Evolutionary conservation across 2,329 filamentous ascomycete species (phyloP).

Genomic region (Colletotrichum noveboracense): DNA sequence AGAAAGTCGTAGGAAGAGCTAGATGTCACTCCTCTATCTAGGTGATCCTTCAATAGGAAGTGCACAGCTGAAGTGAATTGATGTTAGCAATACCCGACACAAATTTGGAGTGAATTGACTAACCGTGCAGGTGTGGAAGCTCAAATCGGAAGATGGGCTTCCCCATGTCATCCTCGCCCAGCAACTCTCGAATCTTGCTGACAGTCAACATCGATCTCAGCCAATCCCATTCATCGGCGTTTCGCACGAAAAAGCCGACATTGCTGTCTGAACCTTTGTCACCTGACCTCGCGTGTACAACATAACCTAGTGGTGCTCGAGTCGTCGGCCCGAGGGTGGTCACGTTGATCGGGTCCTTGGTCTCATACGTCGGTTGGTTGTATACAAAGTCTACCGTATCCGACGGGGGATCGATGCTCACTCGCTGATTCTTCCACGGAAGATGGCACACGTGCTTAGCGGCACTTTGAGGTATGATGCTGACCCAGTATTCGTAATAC

Average conservation of each 20-base stretch:
- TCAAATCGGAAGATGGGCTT: slow-evolving; percentile 50
- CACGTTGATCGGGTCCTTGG: slow-evolving; percentile 27
- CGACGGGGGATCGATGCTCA: slow-evolving; percentile 24
- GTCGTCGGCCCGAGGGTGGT: slow-evolving; percentile 30
- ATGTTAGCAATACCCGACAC: neutral
- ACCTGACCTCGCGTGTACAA: slow-evolving; percentile 36
- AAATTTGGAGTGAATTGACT: neutral
- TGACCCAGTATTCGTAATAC: slow-evolving; percentile 27
- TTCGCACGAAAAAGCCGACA: slow-evolving; percentile 27
- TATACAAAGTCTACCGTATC: slow-evolving; percentile 28
- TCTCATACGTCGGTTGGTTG: slow-evolving; percentile 31
- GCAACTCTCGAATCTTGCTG: slow-evolving; percentile 38
- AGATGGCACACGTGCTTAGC: slow-evolving; percentile 28
- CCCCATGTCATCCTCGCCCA: slow-evolving; percentile 41
- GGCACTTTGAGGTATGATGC: slow-evolving; percentile 27
- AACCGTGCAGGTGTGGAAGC: slow-evolving; percentile 33
- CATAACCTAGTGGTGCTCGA: slow-evolving; percentile 31
- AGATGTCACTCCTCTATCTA: slow-evolving; percentile 23
- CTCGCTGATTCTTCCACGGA: slow-evolving; percentile 22
- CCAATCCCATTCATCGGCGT: slow-evolving; percentile 25
- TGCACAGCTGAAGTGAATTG: slow-evolving; percentile 26
- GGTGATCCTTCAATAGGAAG: slow-evolving; percentile 48
- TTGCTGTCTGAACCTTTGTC: slow-evolving; percentile 48
- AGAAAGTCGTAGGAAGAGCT: slow-evolving; percentile 34
- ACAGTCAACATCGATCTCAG: slow-evolving; percentile 44